Percentiles rank a stretch among this genome's conserved stretches.
phyloP scores from a whole-genome alignment of 2,329 filamentous ascomycete species.

The Aureobasidium sp. region DNA sequence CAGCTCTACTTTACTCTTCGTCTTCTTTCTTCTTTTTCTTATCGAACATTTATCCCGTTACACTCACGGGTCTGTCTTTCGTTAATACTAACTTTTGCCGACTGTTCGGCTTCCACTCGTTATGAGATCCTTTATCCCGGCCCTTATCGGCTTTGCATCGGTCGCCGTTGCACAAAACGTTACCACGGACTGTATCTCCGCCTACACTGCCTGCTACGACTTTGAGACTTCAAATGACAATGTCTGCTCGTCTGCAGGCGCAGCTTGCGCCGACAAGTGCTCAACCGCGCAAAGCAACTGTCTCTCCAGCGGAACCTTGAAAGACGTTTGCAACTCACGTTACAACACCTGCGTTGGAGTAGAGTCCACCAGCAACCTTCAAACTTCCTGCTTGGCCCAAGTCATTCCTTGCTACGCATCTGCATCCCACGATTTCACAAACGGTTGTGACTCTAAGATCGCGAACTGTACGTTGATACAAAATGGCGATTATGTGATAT shows the following conservation, averaged over 20 bases:
- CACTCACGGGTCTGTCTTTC: not conserved
- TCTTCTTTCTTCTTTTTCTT: not conserved
- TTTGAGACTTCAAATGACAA: not conserved
- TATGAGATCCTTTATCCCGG: constrained; percentile 1
- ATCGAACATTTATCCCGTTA: not conserved
- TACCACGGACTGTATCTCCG: not conserved
- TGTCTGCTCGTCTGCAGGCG: not conserved
- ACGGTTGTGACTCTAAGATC: not conserved
- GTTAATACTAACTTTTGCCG: not conserved
- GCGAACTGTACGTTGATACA: no score
- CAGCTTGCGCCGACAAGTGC: not conserved
- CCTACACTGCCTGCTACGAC: not conserved
- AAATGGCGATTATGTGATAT: no score
- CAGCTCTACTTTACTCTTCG: not conserved
- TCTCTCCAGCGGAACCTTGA: not conserved
- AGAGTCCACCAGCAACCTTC: not conserved
- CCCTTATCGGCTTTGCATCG: not conserved
- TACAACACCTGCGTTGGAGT: not conserved
- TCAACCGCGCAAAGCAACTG: not conserved
- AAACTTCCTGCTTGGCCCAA: not conserved
- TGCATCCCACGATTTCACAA: not conserved
- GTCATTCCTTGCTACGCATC: not conserved
- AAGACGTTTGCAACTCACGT: not conserved
- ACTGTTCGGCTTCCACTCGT: not conserved
- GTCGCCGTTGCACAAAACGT: constrained; percentile 5